Base-by-base conservation (phyloP, 768 basidiomycete genomes). In the Gloeostereum incarnatum region DNA sequence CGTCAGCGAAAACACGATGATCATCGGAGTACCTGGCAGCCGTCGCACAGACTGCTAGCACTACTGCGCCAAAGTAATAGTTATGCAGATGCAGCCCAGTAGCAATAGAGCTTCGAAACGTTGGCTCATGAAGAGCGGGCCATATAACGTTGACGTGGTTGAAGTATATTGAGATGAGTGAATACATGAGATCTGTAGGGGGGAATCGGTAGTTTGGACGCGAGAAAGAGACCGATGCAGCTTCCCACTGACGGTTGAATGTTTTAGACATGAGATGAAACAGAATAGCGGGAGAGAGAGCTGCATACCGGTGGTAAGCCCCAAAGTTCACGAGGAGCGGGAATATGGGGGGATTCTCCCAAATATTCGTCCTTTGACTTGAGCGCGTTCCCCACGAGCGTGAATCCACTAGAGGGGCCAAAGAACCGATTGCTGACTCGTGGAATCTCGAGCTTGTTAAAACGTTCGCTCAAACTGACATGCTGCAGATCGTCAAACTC, bases 41-140 rank as follows among this genome's bases (percentile, higher is more conserved):
- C 30, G 63, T 51, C 1, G 78, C 75, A 49, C 72, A 74, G 0
- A 76, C 59, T 9, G 71, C 51, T 10, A 78, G 57, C 31, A 77
- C 68, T 2, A 67, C 58, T 3, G 56, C 44, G 0, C 56, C 59
- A 45, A 79, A 75, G 0, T 57, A 44, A 0, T 51, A 9, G 27
- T 71, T 59, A 1, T 49, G 51, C 9, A 58, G 42, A 46, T 74
- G 66, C 2, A 62, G 41, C 0, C 60, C 58, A 5, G 61, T 52
- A 2, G 40, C 41, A 24, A 69, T 46, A 27, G 61, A 56, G 9
- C 52, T 49, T 19, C 66, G 57, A 41, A 80, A 78, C 10, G 61
- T 61, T 1, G 66, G 65, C 1, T 65, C 59, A 42, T 78, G 77
- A 8, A 81, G 48, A 2, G 80, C 48, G 0, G 75, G 75, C 1